phyloP scores from a whole-genome alignment of 2,329 filamentous ascomycete genomes.

The Botryotinia narcissicola region DNA sequence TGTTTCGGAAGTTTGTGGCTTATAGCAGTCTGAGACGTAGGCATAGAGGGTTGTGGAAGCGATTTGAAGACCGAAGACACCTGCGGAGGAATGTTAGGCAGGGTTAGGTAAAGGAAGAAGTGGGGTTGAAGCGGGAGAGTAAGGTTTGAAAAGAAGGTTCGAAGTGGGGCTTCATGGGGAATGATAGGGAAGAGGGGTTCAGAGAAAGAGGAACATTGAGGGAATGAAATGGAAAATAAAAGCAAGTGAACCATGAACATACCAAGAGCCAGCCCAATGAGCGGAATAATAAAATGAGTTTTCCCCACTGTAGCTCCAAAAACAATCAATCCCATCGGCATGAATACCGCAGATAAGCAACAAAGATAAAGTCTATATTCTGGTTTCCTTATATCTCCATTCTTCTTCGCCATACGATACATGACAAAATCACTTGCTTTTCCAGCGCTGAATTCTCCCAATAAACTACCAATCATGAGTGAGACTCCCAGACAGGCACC shows the following conservation, averaged over 20 bases:
- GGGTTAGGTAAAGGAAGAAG: neutral
- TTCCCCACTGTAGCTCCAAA: conserved; percentile 34
- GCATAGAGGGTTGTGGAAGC: conserved; percentile 33
- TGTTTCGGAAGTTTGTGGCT: conserved; percentile 32
- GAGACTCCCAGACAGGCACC: conserved; percentile 33
- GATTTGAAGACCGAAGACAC: conserved; percentile 35
- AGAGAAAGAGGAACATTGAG: neutral
- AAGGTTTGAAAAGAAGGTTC: conserved; percentile 27
- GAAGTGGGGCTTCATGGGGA: neutral
- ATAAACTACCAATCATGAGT: conserved; percentile 31
- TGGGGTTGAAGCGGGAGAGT: conserved; percentile 22
- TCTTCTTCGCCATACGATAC: conserved; percentile 26
- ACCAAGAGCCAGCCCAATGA: conserved; percentile 33
- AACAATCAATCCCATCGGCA: conserved; percentile 35
- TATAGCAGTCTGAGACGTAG: conserved; percentile 36
- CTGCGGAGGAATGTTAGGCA: conserved; percentile 1
- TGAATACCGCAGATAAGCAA: conserved; percentile 32
- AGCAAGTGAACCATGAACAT: neutral
- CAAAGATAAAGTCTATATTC: conserved; percentile 35
- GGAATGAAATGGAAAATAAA: neutral
- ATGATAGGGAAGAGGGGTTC: neutral
- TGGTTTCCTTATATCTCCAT: conserved; percentile 31
- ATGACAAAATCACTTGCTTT: conserved; percentile 31
- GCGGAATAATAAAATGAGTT: conserved; percentile 27
- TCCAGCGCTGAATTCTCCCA: conserved; percentile 35